phyloP scores from a whole-genome alignment of 768 basidiomycete species.

The Psilocybe subaeruginosa region DNA sequence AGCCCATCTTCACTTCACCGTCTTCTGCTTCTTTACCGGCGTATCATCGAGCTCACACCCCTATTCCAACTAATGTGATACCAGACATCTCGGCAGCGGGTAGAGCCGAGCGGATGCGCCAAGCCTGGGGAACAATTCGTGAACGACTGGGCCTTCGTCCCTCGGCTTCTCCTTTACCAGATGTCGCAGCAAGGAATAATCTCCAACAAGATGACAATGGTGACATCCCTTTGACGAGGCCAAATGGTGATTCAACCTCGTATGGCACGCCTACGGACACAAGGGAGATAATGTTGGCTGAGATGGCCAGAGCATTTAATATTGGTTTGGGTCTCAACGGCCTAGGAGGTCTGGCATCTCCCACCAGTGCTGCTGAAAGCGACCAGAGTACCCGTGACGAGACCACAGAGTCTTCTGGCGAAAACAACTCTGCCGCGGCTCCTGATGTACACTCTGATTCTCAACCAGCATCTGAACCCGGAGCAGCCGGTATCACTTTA shows the following conservation, averaged over 20 bases:
- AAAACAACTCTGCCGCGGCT: conserved; percentile 3
- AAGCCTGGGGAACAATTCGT: conserved; percentile 69
- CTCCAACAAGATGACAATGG: conserved; percentile 1
- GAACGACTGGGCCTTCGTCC: conserved; percentile 63
- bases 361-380: conserved; percentile 10
- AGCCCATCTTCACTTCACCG: conserved; percentile 27
- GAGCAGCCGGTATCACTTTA: conserved; percentile 15
- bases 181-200: conserved; percentile 6
- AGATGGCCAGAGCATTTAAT: conserved; percentile 83
- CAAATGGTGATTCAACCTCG: conserved; percentile 7
- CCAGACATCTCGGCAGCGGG: conserved; percentile 33
- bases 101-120: conserved; percentile 55
- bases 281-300: conserved; percentile 72
- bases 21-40: conserved; percentile 34
- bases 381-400: conserved; percentile 8
- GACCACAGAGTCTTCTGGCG: conserved; percentile 2
- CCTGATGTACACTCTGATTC: background rate
- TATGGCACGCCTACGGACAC: conserved; percentile 45
- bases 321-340: conserved; percentile 60
- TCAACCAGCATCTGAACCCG: background rate
- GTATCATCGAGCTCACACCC: conserved; percentile 32
- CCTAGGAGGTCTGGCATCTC: conserved; percentile 18
- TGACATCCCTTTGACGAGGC: background rate
- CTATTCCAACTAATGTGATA: conserved; percentile 47
- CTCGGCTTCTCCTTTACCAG: conserved; percentile 15